Evolutionary conservation across 192 early-diverging fungal genomes (phyloP), one percentile per base, ranked within the genome.

Genomic region (Podila minutissima): DNA sequence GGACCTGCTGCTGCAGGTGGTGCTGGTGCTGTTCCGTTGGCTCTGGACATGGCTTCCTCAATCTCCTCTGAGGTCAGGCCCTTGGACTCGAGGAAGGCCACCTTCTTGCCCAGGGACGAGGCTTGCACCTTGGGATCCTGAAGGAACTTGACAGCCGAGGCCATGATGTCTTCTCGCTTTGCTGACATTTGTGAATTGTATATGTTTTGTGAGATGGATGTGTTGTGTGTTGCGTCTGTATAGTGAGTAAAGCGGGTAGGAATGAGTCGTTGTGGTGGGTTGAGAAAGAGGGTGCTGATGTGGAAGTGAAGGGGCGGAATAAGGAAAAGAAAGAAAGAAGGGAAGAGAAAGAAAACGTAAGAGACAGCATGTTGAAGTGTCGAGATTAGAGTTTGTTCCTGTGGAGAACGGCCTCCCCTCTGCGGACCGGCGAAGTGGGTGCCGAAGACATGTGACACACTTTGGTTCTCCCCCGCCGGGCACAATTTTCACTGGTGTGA

Each of bases 31-130:
- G 78, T 82, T 5, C 88, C 91, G 58, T 83, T 91, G 28, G 88
- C 88, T 33, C 91, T 84, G n/a, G 86, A 83, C 74, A 95, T 85
- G 10, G 97, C 98, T 53, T 89, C 92, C 62, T 98, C 93, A 69
- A 99, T 98, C 84, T 99, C 98, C 22, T 90, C 92, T 17, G 90
- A 85, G 29, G 93, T 94, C 67, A 99, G 83, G 0, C 98, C 98
- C 86, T 99, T 99, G 51, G 92, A 92, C 74, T 98, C 96, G 28
- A 99, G 88, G 83, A 99, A 99, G n/a, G 97, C 91, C 32, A 97
- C 86, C 59, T 94, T 92, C 68, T 98, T 97, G 37, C 95, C 94
- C 26, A 99, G 82, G 1, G 98, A 90, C 19, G 95, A 91, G 12
- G 89, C 82, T 75, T 95, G 93, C 17, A 99, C 97, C 72, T 97